Percentiles rank a stretch among this genome's conserved stretches.
Evolutionary conservation across 495 filamentous ascomycete species (phyloP).

Genomic region (Neurospora sublineolata): DNA sequence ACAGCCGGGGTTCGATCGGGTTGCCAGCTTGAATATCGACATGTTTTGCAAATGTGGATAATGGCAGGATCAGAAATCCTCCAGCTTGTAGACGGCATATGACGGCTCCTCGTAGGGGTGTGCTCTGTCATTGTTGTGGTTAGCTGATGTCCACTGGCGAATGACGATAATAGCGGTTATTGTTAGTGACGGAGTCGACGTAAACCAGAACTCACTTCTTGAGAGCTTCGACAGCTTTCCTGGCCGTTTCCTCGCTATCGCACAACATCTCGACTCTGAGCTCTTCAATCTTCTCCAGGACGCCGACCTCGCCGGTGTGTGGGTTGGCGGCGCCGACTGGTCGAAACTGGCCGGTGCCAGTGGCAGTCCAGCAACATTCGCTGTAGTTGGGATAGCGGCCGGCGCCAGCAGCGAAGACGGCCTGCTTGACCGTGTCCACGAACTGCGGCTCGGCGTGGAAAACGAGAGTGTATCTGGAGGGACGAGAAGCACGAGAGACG

Average conservation of each 20-base stretch:
- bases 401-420: slow-evolving; percentile 53
- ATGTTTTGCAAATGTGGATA: background rate
- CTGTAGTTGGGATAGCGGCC: slow-evolving; percentile 54
- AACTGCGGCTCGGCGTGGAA: slow-evolving; percentile 44
- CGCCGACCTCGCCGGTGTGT: slow-evolving; percentile 41
- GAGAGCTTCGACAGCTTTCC: slow-evolving; percentile 43
- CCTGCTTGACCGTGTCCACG: slow-evolving; percentile 42
- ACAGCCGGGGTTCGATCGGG: background rate
- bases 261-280: slow-evolving; percentile 44
- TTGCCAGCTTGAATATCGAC: background rate
- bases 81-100: slow-evolving; percentile 64
- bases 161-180: background rate
- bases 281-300: slow-evolving; percentile 40
- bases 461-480: slow-evolving; percentile 31
- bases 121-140: slow-evolving; percentile 28
- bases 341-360: slow-evolving; percentile 47
- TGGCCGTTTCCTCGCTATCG: slow-evolving; percentile 30
- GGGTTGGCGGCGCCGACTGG: slow-evolving; percentile 43
- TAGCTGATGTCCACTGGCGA: background rate
- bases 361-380: slow-evolving; percentile 44
- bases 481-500: background rate
- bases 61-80: slow-evolving; percentile 44
- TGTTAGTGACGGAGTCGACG: background rate
- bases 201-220: slow-evolving; percentile 39
- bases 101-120: slow-evolving; percentile 73